Conservation (phyloP, 1,139 yeast genomes). For the Candida labiduridarum region DNA sequence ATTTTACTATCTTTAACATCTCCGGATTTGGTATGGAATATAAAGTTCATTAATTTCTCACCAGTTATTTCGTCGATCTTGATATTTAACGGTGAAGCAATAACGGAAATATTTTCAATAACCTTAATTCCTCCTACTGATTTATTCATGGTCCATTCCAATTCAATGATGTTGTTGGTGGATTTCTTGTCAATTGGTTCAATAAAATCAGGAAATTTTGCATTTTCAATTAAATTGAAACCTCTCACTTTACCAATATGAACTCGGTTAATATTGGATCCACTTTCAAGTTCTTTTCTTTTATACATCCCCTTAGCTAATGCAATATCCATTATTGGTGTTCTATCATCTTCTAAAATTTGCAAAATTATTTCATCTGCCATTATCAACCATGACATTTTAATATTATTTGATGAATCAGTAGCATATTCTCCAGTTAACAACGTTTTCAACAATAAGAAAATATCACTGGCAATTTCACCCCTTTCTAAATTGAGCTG, state of each 20-base stretch:
- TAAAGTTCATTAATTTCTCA: conserved; percentile 53
- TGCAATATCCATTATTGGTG: conserved; percentile 44
- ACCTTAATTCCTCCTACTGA: conserved; percentile 72
- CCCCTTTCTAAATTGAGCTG: conserved; percentile 30
- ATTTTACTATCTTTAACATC: conserved; percentile 33
- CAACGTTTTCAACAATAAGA: conserved; percentile 41
- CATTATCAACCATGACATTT: conserved; percentile 56
- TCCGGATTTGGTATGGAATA: conserved; percentile 49
- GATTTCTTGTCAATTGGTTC: conserved; percentile 31
- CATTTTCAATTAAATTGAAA: conserved; percentile 35
- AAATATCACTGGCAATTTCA: conserved; percentile 37
- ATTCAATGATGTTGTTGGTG: conserved; percentile 36
- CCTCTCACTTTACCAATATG: conserved; percentile 51
- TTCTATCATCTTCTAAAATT: conserved; percentile 46
- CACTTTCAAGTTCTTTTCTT: conserved; percentile 51
- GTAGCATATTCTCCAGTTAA: conserved; percentile 37
- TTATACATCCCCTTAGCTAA: conserved; percentile 43
- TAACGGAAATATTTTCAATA: conserved; percentile 54
- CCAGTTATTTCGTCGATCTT: conserved; percentile 66
- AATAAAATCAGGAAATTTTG: conserved; percentile 39
- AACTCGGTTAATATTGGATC: conserved; percentile 41
- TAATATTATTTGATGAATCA: conserved; percentile 20
- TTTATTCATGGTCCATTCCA: conserved; percentile 65
- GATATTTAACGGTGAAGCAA: conserved; percentile 56
- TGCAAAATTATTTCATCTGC: conserved; percentile 52